These are phyloP conservation scores for Colletotrichum noveboracense DNA, from an alignment of 2,329 filamentous ascomycete species.

Conservation along the genomic window DNA sequence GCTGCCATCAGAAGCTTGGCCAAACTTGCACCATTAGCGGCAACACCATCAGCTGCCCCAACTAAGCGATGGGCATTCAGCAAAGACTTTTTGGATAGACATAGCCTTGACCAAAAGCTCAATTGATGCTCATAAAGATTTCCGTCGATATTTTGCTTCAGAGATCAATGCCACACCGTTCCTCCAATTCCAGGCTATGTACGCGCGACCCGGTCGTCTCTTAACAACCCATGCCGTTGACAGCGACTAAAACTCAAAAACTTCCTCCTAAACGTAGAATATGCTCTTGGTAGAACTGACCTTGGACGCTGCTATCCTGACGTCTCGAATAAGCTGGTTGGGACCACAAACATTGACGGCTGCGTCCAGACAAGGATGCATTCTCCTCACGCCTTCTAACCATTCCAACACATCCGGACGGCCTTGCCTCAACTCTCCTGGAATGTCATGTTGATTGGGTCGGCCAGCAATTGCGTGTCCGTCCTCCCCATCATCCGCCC, in stretches of 20 bases:
- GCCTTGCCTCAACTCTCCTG: neutral
- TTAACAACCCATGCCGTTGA: fast-evolving
- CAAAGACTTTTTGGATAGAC: neutral
- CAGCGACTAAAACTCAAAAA: neutral
- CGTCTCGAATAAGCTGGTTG: neutral
- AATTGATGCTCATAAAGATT: neutral
- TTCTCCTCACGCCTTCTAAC: neutral
- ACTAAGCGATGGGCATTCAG: neutral
- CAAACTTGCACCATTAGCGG: neutral
- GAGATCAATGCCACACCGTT: too few relatives aligned
- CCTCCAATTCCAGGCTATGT: too few relatives aligned
- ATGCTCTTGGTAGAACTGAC: neutral
- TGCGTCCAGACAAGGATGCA: neutral
- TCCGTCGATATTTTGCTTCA: too few relatives aligned
- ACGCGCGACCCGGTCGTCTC: too few relatives aligned
- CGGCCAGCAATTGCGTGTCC: neutral
- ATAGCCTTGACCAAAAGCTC: neutral
- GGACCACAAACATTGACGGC: neutral
- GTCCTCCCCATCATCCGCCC: neutral
- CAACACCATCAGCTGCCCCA: neutral
- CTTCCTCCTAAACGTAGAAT: neutral
- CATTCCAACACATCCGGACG: neutral
- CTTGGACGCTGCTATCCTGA: neutral
- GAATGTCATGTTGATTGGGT: fast-evolving
- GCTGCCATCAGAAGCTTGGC: neutral